A percentile compares a stretch with the other conserved stretches of the same genome.
phyloP scores from a whole-genome alignment of 2,329 filamentous ascomycete species.

The Blumeria graminis region DNA sequence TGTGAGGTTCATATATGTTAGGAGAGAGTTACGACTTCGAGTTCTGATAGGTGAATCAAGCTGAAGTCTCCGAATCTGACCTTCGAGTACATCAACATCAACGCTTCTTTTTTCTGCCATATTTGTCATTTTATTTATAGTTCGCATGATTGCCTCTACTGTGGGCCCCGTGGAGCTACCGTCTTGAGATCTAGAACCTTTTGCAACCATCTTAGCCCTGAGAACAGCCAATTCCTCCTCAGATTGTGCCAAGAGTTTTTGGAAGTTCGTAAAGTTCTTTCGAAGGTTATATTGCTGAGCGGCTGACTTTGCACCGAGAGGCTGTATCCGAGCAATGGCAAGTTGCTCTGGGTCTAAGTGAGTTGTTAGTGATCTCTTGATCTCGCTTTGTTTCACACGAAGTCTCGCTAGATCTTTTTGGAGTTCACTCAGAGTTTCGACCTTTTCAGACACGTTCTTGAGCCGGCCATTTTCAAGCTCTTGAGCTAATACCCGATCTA shows the following conservation, averaged over 20 bases:
- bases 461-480: conserved; percentile 45
- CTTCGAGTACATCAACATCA: conserved; percentile 75
- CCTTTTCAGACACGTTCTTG: conserved; percentile 40
- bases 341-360: conserved; percentile 42
- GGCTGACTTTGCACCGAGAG: conserved; percentile 63
- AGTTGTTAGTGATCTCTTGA: conserved; percentile 50
- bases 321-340: conserved; percentile 40
- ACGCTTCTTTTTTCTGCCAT: conserved; percentile 82
- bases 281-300: conserved; percentile 67
- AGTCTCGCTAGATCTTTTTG: conserved; percentile 47
- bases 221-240: conserved; percentile 64
- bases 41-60: conserved; percentile 4
- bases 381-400: conserved; percentile 50
- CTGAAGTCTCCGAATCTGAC: conserved; percentile 49
- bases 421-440: conserved; percentile 43
- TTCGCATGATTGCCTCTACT: conserved; percentile 75
- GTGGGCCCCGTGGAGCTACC: conserved; percentile 36
- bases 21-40: too few species aligned
- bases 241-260: conserved; percentile 48
- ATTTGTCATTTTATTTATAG: conserved; percentile 73
- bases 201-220: conserved; percentile 48
- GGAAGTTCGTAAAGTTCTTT: conserved; percentile 47
- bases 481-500: conserved; percentile 37
- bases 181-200: conserved; percentile 24
- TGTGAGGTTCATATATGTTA: too few species aligned